Evolutionary conservation across 2,329 filamentous ascomycete species (phyloP).

Genomic region (Colletotrichum sidae): DNA sequence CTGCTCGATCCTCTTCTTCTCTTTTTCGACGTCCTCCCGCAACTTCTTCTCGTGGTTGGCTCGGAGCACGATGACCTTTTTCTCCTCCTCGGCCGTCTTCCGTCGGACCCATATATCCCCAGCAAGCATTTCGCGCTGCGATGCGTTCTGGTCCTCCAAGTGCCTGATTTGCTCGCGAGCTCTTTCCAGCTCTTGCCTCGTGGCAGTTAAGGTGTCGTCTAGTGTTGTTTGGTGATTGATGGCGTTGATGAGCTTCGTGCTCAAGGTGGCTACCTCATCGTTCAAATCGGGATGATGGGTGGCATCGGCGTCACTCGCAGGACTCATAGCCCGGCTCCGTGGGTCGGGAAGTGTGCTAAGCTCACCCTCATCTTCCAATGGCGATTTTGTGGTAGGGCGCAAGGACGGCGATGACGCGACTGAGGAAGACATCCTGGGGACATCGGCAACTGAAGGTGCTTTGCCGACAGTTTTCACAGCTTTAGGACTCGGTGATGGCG

Average conservation of each 20-base stretch:
- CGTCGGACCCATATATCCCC: constrained; percentile 82
- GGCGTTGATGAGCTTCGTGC: constrained; percentile 95
- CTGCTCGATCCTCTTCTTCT: constrained; percentile 90
- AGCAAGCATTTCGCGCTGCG: constrained; percentile 78
- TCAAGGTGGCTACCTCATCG: constrained; percentile 87
- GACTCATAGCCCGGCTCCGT: constrained; percentile 63
- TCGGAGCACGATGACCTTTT: constrained; percentile 66
- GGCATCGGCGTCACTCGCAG: constrained; percentile 51
- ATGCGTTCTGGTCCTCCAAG: constrained; percentile 74
- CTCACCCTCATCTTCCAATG: constrained; percentile 65
- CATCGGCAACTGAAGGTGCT: constrained; percentile 50
- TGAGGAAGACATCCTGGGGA: constrained; percentile 53
- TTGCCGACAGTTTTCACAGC: constrained; percentile 51
- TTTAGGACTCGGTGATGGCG: constrained; percentile 47
- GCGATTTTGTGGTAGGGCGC: constrained; percentile 51
- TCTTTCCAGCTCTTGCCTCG: constrained; percentile 84
- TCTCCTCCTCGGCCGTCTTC: constrained; percentile 80
- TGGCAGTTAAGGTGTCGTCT: constrained; percentile 86
- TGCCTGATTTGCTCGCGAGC: constrained; percentile 75
- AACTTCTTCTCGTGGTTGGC: constrained; percentile 74
- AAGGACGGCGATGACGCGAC: constrained; percentile 48
- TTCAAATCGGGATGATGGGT: constrained; percentile 66
- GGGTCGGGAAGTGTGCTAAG: constrained; percentile 78
- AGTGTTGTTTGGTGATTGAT: constrained; percentile 96
- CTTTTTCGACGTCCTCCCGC: constrained; percentile 75